phyloP scores from a whole-genome alignment of 768 basidiomycete species.

The Tylopilus balloui region DNA sequence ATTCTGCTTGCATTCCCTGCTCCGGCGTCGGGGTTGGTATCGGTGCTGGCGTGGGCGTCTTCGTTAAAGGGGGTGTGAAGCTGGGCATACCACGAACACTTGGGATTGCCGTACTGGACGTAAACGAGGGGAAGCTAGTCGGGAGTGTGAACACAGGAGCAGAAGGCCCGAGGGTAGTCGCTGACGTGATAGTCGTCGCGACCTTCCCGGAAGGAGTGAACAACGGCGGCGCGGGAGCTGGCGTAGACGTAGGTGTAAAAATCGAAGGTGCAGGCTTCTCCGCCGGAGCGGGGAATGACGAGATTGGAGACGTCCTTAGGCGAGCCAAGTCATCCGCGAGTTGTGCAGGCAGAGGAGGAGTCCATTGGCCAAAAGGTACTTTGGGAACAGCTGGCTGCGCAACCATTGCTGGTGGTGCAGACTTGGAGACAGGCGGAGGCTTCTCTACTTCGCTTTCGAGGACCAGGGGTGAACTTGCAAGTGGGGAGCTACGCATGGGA shows the following conservation, averaged over 20 bases:
- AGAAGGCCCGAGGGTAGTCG: conserved; percentile 1
- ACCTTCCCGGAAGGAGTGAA: conserved; percentile 1
- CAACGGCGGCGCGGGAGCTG: neutral
- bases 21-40: conserved; percentile 32
- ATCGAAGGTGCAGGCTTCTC: conserved; percentile 10
- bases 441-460: conserved; percentile 36
- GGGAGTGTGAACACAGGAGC: conserved; percentile 9
- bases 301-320: conserved; percentile 49
- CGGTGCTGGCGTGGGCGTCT: conserved; percentile 3
- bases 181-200: conserved; percentile 2
- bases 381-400: conserved; percentile 41
- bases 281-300: conserved; percentile 25
- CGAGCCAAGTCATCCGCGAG: conserved; percentile 26
- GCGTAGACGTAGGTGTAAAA: conserved; percentile 6
- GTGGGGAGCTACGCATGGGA: conserved; percentile 72
- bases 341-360: conserved; percentile 7
- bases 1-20: conserved; percentile 68
- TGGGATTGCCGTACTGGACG: conserved; percentile 3
- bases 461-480: conserved; percentile 52
- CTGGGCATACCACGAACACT: conserved; percentile 6
- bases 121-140: conserved; percentile 9
- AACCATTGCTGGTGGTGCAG: conserved; percentile 15
- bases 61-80: conserved; percentile 2
- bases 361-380: conserved; percentile 34
- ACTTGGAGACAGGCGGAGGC: conserved; percentile 12